These are phyloP conservation scores for Stromatinia cepivora DNA, from an alignment of 2,329 filamentous ascomycete genomes.

Conservation along the genomic window DNA sequence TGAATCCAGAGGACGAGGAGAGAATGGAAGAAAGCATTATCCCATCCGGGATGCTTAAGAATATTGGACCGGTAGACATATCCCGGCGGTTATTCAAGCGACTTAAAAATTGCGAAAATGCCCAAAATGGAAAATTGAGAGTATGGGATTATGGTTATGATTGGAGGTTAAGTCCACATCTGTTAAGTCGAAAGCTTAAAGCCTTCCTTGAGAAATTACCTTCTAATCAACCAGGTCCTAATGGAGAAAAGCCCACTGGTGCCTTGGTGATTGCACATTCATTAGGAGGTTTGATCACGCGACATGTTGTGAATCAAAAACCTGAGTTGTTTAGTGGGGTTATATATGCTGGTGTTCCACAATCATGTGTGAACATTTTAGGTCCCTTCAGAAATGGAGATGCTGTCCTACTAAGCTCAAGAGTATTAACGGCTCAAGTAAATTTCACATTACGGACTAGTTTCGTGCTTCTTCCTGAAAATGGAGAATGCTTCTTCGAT, in stretches of 20 bases:
- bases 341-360: constrained; percentile 80
- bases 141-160: constrained; percentile 94
- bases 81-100: constrained; percentile 79
- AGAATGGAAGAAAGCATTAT: constrained; percentile 81
- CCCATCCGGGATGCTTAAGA: constrained; percentile 82
- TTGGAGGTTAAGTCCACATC: constrained; percentile 82
- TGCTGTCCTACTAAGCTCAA: constrained; percentile 83
- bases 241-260: constrained; percentile 57
- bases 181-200: constrained; percentile 71
- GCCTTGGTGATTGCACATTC: constrained; percentile 84
- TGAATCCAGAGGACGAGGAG: constrained; percentile 80
- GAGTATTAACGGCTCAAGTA: constrained; percentile 86
- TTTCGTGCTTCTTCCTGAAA: constrained; percentile 80
- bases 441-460: constrained; percentile 90
- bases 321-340: constrained; percentile 86
- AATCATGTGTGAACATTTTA: constrained; percentile 86
- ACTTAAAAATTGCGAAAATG: constrained; percentile 72
- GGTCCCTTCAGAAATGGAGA: constrained; percentile 91
- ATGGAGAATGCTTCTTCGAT: constrained; percentile 85
- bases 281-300: constrained; percentile 81
- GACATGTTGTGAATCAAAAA: constrained; percentile 81
- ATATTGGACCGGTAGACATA: constrained; percentile 90
- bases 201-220: constrained; percentile 72
- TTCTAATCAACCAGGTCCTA: constrained; percentile 60
- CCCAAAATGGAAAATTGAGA: constrained; percentile 66